Evolutionary conservation across 306 rosid genomes (phyloP).

Genomic region (barrel medic (Medicago truncatula)): DNA sequence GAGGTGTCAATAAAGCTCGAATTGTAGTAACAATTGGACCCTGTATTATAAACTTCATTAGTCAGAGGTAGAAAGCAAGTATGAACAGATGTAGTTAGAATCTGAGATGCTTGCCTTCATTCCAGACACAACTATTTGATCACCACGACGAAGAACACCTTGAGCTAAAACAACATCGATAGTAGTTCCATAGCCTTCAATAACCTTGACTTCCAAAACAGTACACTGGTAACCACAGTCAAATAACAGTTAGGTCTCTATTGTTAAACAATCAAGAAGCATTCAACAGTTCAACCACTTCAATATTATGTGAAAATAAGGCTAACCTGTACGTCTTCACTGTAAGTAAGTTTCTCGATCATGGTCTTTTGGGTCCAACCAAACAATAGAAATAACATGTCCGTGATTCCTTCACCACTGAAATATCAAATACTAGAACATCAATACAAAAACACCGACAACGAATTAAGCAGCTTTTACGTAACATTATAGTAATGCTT

Average conservation of each 20-base stretch:
- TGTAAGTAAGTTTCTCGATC: conserved; percentile 84
- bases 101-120: conserved; percentile 70
- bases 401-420: conserved; percentile 96
- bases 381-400: conserved; percentile 74
- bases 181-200: conserved; percentile 95
- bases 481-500: no score
- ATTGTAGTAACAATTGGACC: conserved; percentile 87
- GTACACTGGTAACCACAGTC: conserved; percentile 68
- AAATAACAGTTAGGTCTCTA: conserved; percentile 43
- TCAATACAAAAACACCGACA: conserved; percentile 32
- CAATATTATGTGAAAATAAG: conserved; percentile 31
- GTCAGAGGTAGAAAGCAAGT: conserved; percentile 13
- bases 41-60: conserved; percentile 49
- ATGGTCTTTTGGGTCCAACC: conserved; percentile 90
- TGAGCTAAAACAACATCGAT: conserved; percentile 93
- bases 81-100: conserved; percentile 17
- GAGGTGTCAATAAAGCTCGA: conserved; percentile 95
- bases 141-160: conserved; percentile 95
- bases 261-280: conserved; percentile 34
- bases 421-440: conserved; percentile 42
- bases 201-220: conserved; percentile 88
- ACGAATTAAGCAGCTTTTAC: background rate
- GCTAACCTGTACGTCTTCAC: conserved; percentile 84
- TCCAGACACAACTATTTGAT: conserved; percentile 93
- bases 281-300: conserved; percentile 24